Evolutionary conservation across 116 monocot species (phyloP).

Genomic region (Iris pallida): DNA sequence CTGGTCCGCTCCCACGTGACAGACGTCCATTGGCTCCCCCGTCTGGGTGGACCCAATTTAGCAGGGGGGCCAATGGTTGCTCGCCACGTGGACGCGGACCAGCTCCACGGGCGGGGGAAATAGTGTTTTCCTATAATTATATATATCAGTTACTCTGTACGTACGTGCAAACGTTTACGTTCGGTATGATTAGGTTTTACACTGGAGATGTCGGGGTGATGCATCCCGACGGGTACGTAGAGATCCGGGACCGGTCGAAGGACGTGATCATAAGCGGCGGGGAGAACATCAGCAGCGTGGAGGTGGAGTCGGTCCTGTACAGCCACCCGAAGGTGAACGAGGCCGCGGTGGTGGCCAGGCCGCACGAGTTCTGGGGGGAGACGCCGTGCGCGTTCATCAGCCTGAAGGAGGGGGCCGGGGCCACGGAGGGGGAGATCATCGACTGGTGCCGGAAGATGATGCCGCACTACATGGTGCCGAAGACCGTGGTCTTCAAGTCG

Average conservation of each 20-base stretch:
- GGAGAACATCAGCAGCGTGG: slow-evolving; percentile 87
- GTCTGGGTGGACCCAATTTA: no score
- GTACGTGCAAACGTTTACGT: no score
- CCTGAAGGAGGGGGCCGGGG: slow-evolving; percentile 26
- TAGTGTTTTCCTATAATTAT: no score
- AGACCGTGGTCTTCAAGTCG: slow-evolving; percentile 55
- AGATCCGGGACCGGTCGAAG: slow-evolving; percentile 76
- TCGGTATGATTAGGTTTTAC: no score
- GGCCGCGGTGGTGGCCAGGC: slow-evolving; percentile 77
- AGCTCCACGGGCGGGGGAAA: no score
- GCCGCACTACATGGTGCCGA: slow-evolving; percentile 81
- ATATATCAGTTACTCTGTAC: no score
- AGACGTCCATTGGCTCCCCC: no score
- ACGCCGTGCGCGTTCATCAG: slow-evolving; percentile 77
- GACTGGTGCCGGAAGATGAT: slow-evolving; percentile 55
- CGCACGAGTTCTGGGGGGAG: slow-evolving; percentile 87
- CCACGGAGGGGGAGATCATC: slow-evolving; percentile 43
- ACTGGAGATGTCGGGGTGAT: slow-evolving; percentile 81
- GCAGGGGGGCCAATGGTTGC: no score
- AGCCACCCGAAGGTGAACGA: slow-evolving; percentile 68
- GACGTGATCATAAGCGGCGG: slow-evolving; percentile 89
- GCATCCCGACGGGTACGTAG: slow-evolving; percentile 76
- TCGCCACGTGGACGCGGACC: no score
- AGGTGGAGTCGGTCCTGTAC: slow-evolving; percentile 82
- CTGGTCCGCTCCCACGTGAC: no score